These are phyloP conservation scores for Aspergillaceae sp. DNA, from an alignment of 2,329 filamentous ascomycete genomes.

Conservation along the genomic window DNA sequence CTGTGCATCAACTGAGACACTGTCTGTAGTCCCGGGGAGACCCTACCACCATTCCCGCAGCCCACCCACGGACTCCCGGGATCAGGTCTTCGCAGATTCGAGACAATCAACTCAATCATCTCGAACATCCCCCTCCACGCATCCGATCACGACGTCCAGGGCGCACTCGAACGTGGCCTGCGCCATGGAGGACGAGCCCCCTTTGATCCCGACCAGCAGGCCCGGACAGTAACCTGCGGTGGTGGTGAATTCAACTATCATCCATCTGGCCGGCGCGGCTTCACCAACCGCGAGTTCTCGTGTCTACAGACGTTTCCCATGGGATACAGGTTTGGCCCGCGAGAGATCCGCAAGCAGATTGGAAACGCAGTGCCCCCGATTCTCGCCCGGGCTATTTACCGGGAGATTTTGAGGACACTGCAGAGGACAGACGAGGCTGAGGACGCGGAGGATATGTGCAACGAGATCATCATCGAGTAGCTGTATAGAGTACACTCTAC, in stretches of 20 bases:
- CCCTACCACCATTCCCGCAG: conserved; percentile 55
- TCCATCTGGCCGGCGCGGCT: conserved; percentile 53
- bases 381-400: conserved; percentile 33
- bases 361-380: conserved; percentile 69
- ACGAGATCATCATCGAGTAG: background rate
- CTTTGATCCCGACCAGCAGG: conserved; percentile 44
- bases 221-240: conserved; percentile 54
- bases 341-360: conserved; percentile 50
- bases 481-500: background rate
- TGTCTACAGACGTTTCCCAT: conserved; percentile 61
- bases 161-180: conserved; percentile 9
- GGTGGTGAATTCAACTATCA: conserved; percentile 57
- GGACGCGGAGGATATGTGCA: background rate
- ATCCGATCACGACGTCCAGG: conserved; percentile 35
- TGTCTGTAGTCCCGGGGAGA: conserved; percentile 59
- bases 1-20: background rate
- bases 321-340: conserved; percentile 48
- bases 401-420: conserved; percentile 29
- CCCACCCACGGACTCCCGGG: conserved; percentile 46
- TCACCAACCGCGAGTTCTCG: conserved; percentile 61
- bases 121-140: conserved; percentile 31
- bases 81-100: conserved; percentile 23
- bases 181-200: conserved; percentile 23
- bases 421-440: conserved; percentile 27
- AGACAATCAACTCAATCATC: conserved; percentile 38